phyloP scores from a whole-genome alignment of 192 early-diverging fungal genomes.

The Podila minutissima region DNA sequence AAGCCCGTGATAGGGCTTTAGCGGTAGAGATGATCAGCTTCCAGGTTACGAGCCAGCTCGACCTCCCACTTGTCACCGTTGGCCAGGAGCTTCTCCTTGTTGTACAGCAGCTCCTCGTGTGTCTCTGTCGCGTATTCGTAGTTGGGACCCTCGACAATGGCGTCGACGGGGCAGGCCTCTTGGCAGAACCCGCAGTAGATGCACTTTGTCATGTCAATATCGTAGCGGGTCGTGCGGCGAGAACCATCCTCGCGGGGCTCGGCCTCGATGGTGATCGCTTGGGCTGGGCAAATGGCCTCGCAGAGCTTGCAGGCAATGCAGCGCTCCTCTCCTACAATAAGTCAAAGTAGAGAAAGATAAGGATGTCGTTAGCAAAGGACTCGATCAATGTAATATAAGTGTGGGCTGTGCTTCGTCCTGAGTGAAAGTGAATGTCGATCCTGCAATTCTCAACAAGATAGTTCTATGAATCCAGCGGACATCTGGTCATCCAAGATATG shows the following conservation, averaged over 20 bases:
- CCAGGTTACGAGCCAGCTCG: slow-evolving; percentile 80
- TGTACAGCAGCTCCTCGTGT: slow-evolving; percentile 97
- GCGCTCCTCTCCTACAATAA: slow-evolving; percentile 86
- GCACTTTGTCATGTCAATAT: slow-evolving; percentile 99
- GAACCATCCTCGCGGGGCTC: slow-evolving; percentile 95
- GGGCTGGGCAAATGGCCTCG: slow-evolving; percentile 97
- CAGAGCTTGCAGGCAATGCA: slow-evolving; percentile 99
- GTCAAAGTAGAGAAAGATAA: background rate
- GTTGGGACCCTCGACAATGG: slow-evolving; percentile 98
- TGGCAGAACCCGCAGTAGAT: slow-evolving; percentile 98
- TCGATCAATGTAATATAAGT: too few species aligned
- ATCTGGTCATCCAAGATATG: too few species aligned
- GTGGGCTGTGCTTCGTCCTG: too few species aligned
- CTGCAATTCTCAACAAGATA: too few species aligned
- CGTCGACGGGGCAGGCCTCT: slow-evolving; percentile 96
- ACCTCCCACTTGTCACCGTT: slow-evolving; percentile 99
- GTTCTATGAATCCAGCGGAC: too few species aligned
- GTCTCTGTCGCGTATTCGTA: slow-evolving; percentile 98
- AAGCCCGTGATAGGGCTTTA: slow-evolving; percentile 18
- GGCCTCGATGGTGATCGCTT: slow-evolving; percentile 98
- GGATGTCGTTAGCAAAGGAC: background rate
- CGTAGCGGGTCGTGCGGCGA: slow-evolving; percentile 95
- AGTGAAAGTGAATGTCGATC: too few species aligned
- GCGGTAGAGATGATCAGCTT: slow-evolving; percentile 70
- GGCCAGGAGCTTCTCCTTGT: slow-evolving; percentile 96